A percentile compares a stretch with the other conserved stretches of the same genome.
Evolutionary conservation across 2,329 filamentous ascomycete genomes (phyloP).

Genomic region (Alternaria tenuissima): DNA sequence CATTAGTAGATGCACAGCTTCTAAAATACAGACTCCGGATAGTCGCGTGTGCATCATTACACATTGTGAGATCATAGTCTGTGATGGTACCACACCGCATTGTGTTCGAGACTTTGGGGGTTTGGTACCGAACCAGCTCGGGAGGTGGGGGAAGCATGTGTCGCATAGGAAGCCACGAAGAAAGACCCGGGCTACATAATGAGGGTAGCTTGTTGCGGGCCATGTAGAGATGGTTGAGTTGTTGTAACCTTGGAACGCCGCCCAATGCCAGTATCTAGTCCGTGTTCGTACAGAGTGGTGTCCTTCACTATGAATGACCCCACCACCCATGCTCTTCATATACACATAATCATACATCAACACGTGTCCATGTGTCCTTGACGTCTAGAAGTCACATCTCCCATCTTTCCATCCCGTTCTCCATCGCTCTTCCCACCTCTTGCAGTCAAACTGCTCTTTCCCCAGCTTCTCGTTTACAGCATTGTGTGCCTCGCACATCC

Average conservation of each 20-base stretch:
- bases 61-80: neutral
- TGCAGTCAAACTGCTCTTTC: slow-evolving; percentile 90
- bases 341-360: slow-evolving; percentile 18
- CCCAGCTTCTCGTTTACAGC: slow-evolving; percentile 89
- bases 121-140: slow-evolving; percentile 10
- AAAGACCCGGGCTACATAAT: neutral
- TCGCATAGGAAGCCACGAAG: neutral
- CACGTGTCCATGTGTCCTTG: neutral
- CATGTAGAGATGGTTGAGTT: neutral
- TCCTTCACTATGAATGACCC: slow-evolving; percentile 12
- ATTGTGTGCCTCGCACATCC: slow-evolving; percentile 88
- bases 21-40: neutral
- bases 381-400: slow-evolving; percentile 63
- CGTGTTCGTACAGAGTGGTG: slow-evolving; percentile 12
- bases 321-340: neutral
- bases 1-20: neutral
- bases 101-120: slow-evolving; percentile 1
- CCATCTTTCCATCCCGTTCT: slow-evolving; percentile 83
- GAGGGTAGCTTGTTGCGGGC: neutral
- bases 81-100: neutral
- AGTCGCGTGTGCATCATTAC: neutral
- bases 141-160: slow-evolving; percentile 3
- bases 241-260: slow-evolving; percentile 12
- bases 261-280: slow-evolving; percentile 21
- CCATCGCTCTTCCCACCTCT: slow-evolving; percentile 92